Evolutionary conservation across 495 filamentous ascomycete genomes (phyloP), one percentile per base, ranked within the genome.

Genomic region (Zalerion maritima): DNA sequence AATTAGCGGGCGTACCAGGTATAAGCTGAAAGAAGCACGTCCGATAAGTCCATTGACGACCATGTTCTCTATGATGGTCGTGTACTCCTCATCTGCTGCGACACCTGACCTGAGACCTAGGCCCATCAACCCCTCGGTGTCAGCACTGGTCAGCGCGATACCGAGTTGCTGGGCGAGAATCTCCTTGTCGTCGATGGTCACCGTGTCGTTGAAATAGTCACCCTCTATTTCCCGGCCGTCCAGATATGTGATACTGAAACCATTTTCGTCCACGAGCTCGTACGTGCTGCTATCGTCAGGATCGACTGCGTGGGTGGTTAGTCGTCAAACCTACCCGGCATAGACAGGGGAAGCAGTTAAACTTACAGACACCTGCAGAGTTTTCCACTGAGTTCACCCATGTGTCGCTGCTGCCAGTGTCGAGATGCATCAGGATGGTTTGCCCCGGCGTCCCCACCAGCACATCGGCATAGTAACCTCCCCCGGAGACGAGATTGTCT

Each of bases 171-270:
- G 61, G 26, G 60, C 52, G 18, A 62, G 62, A 28, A 97, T 51
- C 1, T 55, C 69, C 6, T 58, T 49, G 18, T 67, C 74, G 18
- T 75, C 82, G 34, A 97, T 77, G 9, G 53, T 42, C 23, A 97
- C 69, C 2, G 64, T 74, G 42, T 97, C 89, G 5, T 65, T 71
- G 29, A 75, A 77, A 47, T 96, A 94, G 43, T 83, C 81, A 13
- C 89, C 89, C 9, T 46, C 49, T 0, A 86, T 73, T 10, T 65
- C 75, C 7, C 78, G 76, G 3, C 74, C 73, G 41, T 96, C 89
- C 14, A 83, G 79, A 47, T 97, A 97, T 2, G 64, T 66, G 39
- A 97, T 94, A 36, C 80, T 72, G 51, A 97, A 97, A n/a, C 75
- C 58, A 28, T 54, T 58, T 11, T 42, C 7, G 16, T 64, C 71